These are phyloP conservation scores for Trichoderma gracile DNA, from an alignment of 2,329 filamentous ascomycete genomes.

Conservation along the genomic window DNA sequence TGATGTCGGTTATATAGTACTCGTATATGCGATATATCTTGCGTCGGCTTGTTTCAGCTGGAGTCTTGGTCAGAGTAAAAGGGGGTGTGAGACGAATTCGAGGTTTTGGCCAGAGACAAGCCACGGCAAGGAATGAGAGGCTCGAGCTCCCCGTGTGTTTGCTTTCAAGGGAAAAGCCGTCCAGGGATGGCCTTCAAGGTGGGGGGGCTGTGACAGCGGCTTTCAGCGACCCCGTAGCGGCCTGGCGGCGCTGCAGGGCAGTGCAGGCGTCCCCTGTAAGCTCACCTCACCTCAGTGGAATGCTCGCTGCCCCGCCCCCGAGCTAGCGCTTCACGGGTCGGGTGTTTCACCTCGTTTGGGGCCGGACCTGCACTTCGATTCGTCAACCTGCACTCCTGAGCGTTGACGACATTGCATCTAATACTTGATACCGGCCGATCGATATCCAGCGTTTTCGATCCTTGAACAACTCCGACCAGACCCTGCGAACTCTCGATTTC, in stretches of 20 bases:
- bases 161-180: neutral
- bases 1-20: neutral
- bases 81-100: neutral
- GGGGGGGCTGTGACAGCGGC: neutral
- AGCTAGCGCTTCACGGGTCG: neutral
- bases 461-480: neutral
- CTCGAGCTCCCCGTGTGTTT: neutral
- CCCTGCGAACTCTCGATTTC: neutral
- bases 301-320: neutral
- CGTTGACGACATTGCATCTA: neutral
- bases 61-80: neutral
- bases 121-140: constrained; percentile 2
- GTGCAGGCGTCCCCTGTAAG: constrained; percentile 9
- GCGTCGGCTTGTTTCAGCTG: neutral
- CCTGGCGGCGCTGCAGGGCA: neutral
- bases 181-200: too few species aligned
- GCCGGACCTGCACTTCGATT: constrained; percentile 1
- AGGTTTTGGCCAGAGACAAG: neutral
- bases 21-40: neutral
- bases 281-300: neutral
- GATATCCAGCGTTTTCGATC: too few species aligned
- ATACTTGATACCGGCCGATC: neutral
- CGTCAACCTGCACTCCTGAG: neutral
- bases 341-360: neutral
- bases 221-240: constrained; percentile 15